A percentile compares a stretch with the other conserved stretches of the same genome.
phyloP scores from a whole-genome alignment of 148 eudicot genomes.

The Mesembryanthemum crystallinum region DNA sequence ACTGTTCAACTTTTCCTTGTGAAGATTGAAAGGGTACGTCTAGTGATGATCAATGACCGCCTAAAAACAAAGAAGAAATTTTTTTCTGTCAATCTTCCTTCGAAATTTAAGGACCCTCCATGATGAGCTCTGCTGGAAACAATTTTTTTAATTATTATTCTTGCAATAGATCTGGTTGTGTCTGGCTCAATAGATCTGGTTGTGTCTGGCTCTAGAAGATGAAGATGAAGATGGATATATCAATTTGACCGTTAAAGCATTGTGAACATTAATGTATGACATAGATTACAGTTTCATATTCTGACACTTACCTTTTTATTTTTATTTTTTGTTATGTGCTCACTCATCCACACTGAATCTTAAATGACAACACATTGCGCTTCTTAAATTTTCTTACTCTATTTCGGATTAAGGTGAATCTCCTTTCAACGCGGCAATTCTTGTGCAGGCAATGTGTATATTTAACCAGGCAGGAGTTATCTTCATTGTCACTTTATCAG shows the following conservation, averaged over 20 bases:
- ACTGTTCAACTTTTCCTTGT: not conserved
- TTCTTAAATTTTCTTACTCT: not conserved
- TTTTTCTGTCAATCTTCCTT: not conserved
- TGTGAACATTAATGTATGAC: not conserved
- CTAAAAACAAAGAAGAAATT: not conserved
- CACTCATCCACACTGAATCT: not conserved
- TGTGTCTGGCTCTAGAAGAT: not conserved
- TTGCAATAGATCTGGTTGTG: not conserved
- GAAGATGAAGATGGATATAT: not conserved
- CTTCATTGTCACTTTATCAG: not conserved
- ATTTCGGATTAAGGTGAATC: not conserved
- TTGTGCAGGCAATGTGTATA: not conserved
- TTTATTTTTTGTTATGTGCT: not conserved
- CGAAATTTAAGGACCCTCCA: not conserved
- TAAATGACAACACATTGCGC: not conserved
- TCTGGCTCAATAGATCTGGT: not conserved
- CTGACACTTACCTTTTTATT: not conserved
- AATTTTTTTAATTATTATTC: not conserved
- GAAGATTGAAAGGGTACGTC: not conserved
- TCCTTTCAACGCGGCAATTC: not conserved
- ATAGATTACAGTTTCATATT: not conserved
- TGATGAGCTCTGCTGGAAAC: not conserved
- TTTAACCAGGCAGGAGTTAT: not conserved
- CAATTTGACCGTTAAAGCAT: not conserved
- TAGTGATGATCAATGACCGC: not conserved